phyloP scores from a whole-genome alignment of 2,329 filamentous ascomycete species.

The Trichoderma koningii region DNA sequence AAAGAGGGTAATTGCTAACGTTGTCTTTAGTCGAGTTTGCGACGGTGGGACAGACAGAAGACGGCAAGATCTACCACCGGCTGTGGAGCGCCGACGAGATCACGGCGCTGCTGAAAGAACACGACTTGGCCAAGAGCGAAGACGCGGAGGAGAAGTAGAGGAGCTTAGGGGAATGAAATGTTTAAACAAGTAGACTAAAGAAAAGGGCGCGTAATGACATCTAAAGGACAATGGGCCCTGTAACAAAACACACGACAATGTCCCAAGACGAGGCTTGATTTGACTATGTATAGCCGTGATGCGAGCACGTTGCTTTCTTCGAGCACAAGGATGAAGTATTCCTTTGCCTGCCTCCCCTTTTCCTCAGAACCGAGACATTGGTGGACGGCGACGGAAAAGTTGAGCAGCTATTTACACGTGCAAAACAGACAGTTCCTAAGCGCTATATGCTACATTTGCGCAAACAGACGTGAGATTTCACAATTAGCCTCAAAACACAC shows the following conservation, averaged over 20 bases:
- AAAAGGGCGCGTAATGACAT: constrained; percentile 28
- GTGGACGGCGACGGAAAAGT: neutral
- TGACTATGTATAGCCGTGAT: neutral
- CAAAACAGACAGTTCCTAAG: neutral
- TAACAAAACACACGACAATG: constrained; percentile 30
- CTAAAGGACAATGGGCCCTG: constrained; percentile 23
- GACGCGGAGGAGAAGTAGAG: constrained; percentile 68
- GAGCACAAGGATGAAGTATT: neutral
- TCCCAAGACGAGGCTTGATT: constrained; percentile 7
- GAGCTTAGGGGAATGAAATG: constrained; percentile 45
- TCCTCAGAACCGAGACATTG: neutral
- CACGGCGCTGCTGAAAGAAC: constrained; percentile 88
- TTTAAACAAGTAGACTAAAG: constrained; percentile 17
- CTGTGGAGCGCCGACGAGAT: constrained; percentile 98
- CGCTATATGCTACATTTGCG: constrained; percentile 9
- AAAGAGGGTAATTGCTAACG: constrained; percentile 28
- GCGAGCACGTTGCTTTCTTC: neutral
- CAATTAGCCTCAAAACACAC: neutral
- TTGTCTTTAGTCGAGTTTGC: constrained; percentile 81
- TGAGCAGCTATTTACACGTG: neutral
- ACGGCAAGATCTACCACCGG: constrained; percentile 97
- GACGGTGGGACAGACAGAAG: constrained; percentile 91
- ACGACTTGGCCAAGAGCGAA: constrained; percentile 88
- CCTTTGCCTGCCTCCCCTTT: neutral
- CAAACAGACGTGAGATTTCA: neutral